phyloP scores from a whole-genome alignment of 257 asterid genomes.

The Solanum okadae region DNA sequence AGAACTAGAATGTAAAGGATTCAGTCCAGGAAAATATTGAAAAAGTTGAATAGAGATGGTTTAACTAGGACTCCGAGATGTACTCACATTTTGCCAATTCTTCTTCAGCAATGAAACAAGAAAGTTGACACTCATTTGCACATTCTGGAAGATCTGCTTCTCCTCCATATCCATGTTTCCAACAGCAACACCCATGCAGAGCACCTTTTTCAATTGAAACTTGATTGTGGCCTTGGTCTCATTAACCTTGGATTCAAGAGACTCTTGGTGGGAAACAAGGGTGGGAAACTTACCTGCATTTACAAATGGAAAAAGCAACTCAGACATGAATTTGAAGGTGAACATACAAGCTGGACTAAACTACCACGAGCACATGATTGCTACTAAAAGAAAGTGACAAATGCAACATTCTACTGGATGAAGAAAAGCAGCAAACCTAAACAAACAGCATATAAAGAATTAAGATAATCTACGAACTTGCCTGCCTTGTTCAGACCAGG shows the following conservation, averaged over 20 bases:
- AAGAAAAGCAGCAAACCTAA: neutral
- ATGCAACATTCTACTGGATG: neutral
- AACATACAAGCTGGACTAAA: neutral
- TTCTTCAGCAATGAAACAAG: constrained; percentile 10
- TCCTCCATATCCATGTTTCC: constrained; percentile 4
- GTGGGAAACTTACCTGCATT: constrained; percentile 9
- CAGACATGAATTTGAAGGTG: neutral
- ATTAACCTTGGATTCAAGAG: constrained; percentile 9
- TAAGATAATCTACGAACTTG: neutral
- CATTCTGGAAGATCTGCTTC: constrained; percentile 1
- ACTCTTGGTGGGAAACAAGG: constrained; percentile 9
- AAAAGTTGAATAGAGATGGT: neutral
- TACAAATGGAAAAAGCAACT: neutral
- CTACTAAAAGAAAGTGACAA: neutral
- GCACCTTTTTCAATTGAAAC: constrained; percentile 7
- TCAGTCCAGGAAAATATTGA: neutral
- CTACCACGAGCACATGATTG: neutral
- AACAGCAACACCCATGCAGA: constrained; percentile 3
- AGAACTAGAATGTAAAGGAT: neutral
- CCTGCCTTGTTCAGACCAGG: constrained; percentile 14
- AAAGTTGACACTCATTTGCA: constrained; percentile 10
- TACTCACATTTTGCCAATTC: constrained; percentile 13
- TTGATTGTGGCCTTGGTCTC: constrained; percentile 6
- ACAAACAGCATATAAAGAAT: neutral
- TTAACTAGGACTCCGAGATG: neutral